Conservation (phyloP, 805 yeast species). For the Kuraishia hungarica region DNA sequence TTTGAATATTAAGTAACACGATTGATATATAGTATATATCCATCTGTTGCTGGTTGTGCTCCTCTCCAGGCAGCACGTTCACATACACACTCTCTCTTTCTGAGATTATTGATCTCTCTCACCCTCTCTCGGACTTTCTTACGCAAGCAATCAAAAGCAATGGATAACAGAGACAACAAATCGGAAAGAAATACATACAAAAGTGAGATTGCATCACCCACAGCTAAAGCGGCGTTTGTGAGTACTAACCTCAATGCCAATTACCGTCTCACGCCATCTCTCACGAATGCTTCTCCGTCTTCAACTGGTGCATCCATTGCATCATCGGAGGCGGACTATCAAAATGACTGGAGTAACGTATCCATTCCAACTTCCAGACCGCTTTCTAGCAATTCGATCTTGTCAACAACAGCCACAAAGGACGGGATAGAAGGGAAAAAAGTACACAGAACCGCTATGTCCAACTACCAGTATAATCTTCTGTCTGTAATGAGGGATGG, state of each 20-base stretch:
- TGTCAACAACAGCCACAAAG: conserved; percentile 68
- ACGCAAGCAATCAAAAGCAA: background rate
- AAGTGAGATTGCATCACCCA: background rate
- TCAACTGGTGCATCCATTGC: conserved; percentile 19
- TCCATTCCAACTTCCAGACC: conserved; percentile 38
- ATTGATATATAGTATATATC: too few relatives aligned
- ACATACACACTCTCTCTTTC: too few relatives aligned
- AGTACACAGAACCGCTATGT: conserved; percentile 34
- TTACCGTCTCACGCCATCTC: background rate
- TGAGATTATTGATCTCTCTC: too few relatives aligned
- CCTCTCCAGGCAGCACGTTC: too few relatives aligned
- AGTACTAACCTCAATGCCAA: background rate
- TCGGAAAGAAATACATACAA: background rate
- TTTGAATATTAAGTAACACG: too few relatives aligned
- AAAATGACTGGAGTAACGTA: conserved; percentile 7
- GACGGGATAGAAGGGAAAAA: conserved; percentile 65
- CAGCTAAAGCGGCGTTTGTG: background rate
- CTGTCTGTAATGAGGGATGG: conserved; percentile 22
- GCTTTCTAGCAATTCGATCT: conserved; percentile 49
- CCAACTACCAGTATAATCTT: conserved; percentile 27
- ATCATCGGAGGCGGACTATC: conserved; percentile 18
- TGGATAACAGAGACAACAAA: background rate
- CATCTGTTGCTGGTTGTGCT: too few relatives aligned
- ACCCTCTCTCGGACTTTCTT: too few relatives aligned
- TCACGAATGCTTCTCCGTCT: background rate